Evolutionary conservation across 352 stramenopile genomes (phyloP).

Genomic region (Phytophthora quininea): DNA sequence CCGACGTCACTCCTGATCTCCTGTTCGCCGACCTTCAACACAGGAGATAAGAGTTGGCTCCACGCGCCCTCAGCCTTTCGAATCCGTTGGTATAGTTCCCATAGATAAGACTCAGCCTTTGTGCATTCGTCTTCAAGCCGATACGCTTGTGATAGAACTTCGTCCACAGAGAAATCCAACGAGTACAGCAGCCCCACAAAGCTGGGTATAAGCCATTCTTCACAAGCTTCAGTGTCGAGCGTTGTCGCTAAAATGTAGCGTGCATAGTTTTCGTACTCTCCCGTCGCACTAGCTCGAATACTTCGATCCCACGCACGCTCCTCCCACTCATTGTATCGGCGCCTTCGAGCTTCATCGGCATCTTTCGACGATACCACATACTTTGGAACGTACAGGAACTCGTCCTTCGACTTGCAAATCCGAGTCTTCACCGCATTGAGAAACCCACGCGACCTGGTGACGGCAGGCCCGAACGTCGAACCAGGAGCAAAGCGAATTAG

Average conservation of each 20-base stretch:
- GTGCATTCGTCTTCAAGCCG: slow-evolving; percentile 49
- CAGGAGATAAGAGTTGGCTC: background rate
- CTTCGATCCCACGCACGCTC: background rate
- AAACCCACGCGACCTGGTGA: slow-evolving; percentile 56
- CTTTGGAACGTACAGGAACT: slow-evolving; percentile 11
- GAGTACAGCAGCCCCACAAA: slow-evolving; percentile 71
- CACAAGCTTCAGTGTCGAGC: slow-evolving; percentile 51
- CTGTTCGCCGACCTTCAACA: background rate
- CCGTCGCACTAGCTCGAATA: slow-evolving; percentile 13
- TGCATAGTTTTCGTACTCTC: slow-evolving; percentile 57
- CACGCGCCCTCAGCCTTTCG: slow-evolving; percentile 29
- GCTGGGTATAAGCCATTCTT: slow-evolving; percentile 51
- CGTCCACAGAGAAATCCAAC: slow-evolving; percentile 41
- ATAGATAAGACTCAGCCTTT: slow-evolving; percentile 40
- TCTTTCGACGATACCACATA: background rate
- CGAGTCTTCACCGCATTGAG: slow-evolving; percentile 67
- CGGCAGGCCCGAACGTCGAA: slow-evolving; percentile 47
- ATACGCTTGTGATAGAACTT: slow-evolving; percentile 41
- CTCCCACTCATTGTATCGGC: slow-evolving; percentile 19
- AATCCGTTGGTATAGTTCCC: slow-evolving; percentile 39
- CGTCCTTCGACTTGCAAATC: slow-evolving; percentile 18
- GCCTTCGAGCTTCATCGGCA: slow-evolving; percentile 2
- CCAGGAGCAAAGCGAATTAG: slow-evolving; percentile 52
- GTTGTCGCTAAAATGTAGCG: slow-evolving; percentile 53
- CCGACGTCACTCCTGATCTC: slow-evolving; percentile 8